Base-by-base conservation (phyloP, 2,329 filamentous ascomycete genomes). In the Penicillium sp. region DNA sequence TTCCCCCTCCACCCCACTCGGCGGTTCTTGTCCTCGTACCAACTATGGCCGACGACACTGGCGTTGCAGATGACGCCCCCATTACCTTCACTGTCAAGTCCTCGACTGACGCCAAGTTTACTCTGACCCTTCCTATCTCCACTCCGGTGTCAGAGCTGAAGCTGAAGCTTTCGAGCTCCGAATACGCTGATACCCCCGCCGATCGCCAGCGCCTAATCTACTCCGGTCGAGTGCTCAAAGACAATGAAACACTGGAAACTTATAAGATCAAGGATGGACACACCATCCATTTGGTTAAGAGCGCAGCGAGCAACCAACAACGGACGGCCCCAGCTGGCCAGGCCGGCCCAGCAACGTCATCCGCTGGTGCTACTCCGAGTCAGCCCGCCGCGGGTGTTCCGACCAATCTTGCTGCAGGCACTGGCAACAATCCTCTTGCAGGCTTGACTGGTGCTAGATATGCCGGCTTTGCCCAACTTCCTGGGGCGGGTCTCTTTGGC, bases 201-300 rank as follows among this genome's bases (percentile, higher is more conserved):
- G 88, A 94, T 60, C 81, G 89, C 54, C 91, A 97, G 71, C 87
- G 93, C 46, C 77, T 98, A 50, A 98, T 98, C 71, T 98, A 97
- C 75, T 96, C 91, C 4, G 93, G 93, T 37, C 84, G 91, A 46
- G 91, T 98, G 46, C 81, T 98, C 72, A 98, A 97, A 74, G 93
- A 98, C 65, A 81, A 85, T 43, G 91, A 98, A 57, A 83, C 86
- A 0, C 73, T 98, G 29, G 81, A 77, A 50, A 80, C 81, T 41
- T 94, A 94, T 74, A 97, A 96, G 75, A 90, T 98, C 68, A 96
- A 96, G 76, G 78, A 87, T 51, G 89, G 90, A 50, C 93, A 97
- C 68, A 97, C 91, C 13, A 82, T 98, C 55, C 93, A 98, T 67
- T 79, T 98, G 58, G 93, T 98, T 58, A 96, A 94, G 75, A 94